These are phyloP conservation scores for Gyromitra esculenta DNA, from an alignment of 2,329 filamentous ascomycete species.

Conservation along the genomic window DNA sequence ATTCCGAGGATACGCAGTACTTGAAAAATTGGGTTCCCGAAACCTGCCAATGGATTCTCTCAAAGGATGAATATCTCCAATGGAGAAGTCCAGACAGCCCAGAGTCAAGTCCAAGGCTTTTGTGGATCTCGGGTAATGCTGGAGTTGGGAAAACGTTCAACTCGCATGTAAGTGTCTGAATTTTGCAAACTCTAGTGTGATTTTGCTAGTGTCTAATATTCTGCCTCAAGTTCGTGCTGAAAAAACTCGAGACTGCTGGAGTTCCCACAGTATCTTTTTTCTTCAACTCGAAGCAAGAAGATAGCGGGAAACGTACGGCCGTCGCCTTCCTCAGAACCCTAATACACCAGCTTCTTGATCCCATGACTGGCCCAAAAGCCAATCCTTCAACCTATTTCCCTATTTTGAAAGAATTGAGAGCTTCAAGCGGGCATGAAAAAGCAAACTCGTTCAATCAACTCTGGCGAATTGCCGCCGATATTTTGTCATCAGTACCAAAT, in stretches of 20 bases:
- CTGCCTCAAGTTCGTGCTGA: background rate
- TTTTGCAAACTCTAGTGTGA: background rate
- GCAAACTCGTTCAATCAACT: background rate
- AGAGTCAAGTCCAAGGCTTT: background rate
- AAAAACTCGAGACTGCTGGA: background rate
- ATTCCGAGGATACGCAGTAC: background rate
- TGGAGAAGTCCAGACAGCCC: background rate
- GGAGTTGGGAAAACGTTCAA: slow-evolving; percentile 12
- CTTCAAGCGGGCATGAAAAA: no score
- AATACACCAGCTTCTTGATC: background rate
- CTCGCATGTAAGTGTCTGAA: background rate
- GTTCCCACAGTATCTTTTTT: slow-evolving; percentile 3
- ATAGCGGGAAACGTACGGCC: slow-evolving; percentile 13
- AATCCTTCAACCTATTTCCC: no score
- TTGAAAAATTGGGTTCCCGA: background rate
- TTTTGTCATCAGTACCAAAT: background rate
- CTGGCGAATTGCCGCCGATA: background rate
- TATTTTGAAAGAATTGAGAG: no score
- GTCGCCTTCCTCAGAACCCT: slow-evolving; percentile 5
- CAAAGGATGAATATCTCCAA: background rate
- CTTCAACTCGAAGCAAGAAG: slow-evolving; percentile 15
- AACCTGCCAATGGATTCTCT: background rate
- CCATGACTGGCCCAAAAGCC: no score
- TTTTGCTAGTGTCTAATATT: background rate
- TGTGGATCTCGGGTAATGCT: slow-evolving; percentile 2